Percentiles rank a stretch among this genome's conserved stretches.
phyloP scores from a whole-genome alignment of 2,329 filamentous ascomycete species.

The Xylaria sp. region DNA sequence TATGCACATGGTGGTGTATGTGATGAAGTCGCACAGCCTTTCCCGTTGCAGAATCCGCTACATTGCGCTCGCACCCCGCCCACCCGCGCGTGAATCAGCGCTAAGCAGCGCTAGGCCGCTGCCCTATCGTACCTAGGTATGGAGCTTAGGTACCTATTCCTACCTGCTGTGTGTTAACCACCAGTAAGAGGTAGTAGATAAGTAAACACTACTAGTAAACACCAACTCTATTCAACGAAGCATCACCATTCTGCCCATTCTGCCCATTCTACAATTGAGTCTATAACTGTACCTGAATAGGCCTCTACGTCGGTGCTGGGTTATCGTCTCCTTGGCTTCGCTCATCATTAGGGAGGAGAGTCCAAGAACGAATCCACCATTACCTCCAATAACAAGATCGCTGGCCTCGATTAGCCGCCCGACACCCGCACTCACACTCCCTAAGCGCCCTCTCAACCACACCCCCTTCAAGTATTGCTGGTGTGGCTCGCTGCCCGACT shows the following conservation, averaged over 20 bases:
- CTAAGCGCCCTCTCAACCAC: constrained; percentile 44
- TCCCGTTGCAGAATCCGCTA: constrained; percentile 15
- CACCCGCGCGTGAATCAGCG: constrained; percentile 32
- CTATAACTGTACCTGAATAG: not conserved
- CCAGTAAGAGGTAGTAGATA: not conserved
- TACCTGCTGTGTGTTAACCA: constrained; percentile 2
- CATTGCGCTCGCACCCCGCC: constrained; percentile 11
- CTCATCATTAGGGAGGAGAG: constrained; percentile 19
- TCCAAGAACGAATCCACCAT: constrained; percentile 1
- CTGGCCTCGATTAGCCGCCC: constrained; percentile 45
- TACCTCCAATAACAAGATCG: constrained; percentile 40
- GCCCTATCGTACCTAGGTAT: not conserved
- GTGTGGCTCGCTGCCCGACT: constrained; percentile 39
- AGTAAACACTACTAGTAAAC: constrained; percentile 7
- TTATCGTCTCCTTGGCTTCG: not conserved
- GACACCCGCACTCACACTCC: constrained; percentile 31
- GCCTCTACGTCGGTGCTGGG: not conserved
- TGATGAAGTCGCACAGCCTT: constrained; percentile 29
- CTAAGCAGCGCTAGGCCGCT: constrained; percentile 34
- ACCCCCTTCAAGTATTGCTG: constrained; percentile 4
- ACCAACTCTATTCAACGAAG: constrained; percentile 2
- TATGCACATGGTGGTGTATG: not conserved
- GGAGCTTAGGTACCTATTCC: not conserved
- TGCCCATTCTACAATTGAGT: not conserved
- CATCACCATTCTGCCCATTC: constrained; percentile 1